A percentile compares a stretch with the other conserved stretches of the same genome.
These are phyloP conservation scores for Pythium volutum DNA, from an alignment of 352 stramenopile species.

Conservation along the genomic window DNA sequence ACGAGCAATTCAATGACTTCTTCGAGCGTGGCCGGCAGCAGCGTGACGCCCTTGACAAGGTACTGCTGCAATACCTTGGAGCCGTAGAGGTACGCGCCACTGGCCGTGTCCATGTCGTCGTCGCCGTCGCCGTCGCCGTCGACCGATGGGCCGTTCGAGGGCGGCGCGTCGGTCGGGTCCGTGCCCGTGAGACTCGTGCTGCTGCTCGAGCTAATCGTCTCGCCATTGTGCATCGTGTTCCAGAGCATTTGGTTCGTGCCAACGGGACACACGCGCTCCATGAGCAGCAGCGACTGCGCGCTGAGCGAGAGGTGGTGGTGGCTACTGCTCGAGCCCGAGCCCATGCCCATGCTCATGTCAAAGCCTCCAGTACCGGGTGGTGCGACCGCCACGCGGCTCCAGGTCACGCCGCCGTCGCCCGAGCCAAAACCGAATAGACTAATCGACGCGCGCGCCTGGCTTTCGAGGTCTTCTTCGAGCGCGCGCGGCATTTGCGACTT, in stretches of 20 bases:
- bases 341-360: constrained; percentile 5
- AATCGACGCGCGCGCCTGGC: constrained; percentile 56
- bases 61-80: constrained; percentile 74
- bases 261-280: constrained; percentile 65
- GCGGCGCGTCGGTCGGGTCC: background rate
- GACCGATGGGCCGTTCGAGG: background rate
- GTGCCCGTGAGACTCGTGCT: constrained; percentile 14
- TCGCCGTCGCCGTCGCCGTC: constrained; percentile 6
- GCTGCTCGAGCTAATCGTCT: constrained; percentile 17
- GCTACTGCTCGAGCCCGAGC: constrained; percentile 3
- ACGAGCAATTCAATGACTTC: constrained; percentile 71
- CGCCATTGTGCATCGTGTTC: constrained; percentile 58
- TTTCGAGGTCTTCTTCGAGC: constrained; percentile 33
- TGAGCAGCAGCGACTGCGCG: constrained; percentile 31
- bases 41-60: constrained; percentile 59
- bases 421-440: constrained; percentile 72
- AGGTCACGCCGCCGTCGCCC: constrained; percentile 46
- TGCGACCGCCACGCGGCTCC: constrained; percentile 38
- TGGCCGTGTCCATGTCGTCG: constrained; percentile 1
- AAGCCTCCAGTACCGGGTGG: constrained; percentile 15
- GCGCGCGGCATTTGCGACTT: constrained; percentile 8
- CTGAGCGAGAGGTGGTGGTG: constrained; percentile 21
- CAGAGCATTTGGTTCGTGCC: constrained; percentile 57
- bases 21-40: constrained; percentile 57
- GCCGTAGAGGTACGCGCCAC: constrained; percentile 30